Percentiles rank a stretch among this genome's conserved stretches.
Conservation (phyloP, 176 grass and related monocot species). For the Dendrocalamus sinicus region DNA sequence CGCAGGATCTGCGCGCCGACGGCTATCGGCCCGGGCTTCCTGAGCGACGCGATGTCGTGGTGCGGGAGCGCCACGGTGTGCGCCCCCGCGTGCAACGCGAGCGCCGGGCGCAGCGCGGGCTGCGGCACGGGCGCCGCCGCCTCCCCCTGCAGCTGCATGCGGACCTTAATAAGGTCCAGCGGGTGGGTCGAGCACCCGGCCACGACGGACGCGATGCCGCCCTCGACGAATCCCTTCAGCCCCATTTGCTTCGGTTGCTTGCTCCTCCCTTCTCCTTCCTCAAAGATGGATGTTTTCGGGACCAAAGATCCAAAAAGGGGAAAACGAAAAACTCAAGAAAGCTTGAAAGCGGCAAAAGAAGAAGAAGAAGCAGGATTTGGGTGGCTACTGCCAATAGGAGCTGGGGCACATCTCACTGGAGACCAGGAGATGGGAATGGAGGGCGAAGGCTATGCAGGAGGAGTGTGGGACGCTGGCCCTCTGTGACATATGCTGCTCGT, state of each 20-base stretch:
- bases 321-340: conserved; percentile 15
- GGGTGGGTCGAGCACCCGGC: conserved; percentile 94
- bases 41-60: conserved; percentile 28
- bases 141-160: conserved; percentile 95
- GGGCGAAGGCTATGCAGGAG: conserved; percentile 77
- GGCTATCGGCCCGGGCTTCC: conserved; percentile 70
- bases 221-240: conserved; percentile 87
- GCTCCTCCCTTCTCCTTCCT: neutral
- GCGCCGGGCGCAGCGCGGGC: conserved; percentile 60
- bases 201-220: conserved; percentile 87
- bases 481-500: conserved; percentile 81
- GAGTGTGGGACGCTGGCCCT: conserved; percentile 83
- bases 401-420: conserved; percentile 94
- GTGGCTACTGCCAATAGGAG: conserved; percentile 59
- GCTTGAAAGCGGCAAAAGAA: neutral
- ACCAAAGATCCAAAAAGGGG: neutral
- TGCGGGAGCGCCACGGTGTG: conserved; percentile 51
- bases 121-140: conserved; percentile 15
- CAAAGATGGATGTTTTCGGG: neutral
- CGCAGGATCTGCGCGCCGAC: conserved; percentile 88
- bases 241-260: conserved; percentile 58
- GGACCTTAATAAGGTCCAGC: conserved; percentile 91
- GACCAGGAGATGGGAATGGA: conserved; percentile 91
- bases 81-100: conserved; percentile 54
- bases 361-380: conserved; percentile 4